Evolutionary conservation across 2,329 filamentous ascomycete species (phyloP).

Genomic region (Lachnellula cervina): DNA sequence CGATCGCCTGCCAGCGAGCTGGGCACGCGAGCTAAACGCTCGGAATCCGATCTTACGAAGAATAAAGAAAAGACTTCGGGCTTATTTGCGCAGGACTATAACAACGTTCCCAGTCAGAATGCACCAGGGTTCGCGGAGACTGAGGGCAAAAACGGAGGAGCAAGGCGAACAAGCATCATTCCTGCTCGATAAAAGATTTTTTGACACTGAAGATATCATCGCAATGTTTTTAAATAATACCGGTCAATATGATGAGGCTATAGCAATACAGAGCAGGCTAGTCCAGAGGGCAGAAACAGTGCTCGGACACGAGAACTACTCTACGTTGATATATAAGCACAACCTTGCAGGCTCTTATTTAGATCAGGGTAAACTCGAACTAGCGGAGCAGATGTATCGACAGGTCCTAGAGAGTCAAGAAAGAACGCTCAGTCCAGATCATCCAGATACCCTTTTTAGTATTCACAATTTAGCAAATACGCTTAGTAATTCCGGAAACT

Average conservation of each 20-base stretch:
- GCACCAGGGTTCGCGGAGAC: slow-evolving; percentile 4
- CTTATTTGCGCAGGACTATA: slow-evolving; percentile 20
- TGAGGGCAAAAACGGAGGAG: neutral
- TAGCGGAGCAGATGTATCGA: neutral
- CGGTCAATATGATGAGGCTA: slow-evolving; percentile 4
- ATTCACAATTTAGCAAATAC: neutral
- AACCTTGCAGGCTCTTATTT: neutral
- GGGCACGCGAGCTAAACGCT: slow-evolving; percentile 35
- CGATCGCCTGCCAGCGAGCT: slow-evolving; percentile 32
- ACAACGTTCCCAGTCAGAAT: slow-evolving; percentile 7
- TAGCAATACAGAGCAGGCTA: neutral
- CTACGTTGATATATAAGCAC: neutral
- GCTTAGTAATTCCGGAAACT: neutral
- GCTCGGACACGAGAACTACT: slow-evolving; percentile 12
- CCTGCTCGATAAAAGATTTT: neutral
- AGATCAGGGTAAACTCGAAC: neutral
- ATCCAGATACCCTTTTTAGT: neutral
- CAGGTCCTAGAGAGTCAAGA: neutral
- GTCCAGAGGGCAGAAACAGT: slow-evolving; percentile 1
- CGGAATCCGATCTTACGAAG: slow-evolving; percentile 34
- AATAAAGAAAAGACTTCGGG: slow-evolving; percentile 22
- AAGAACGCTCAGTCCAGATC: neutral
- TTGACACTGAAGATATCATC: neutral
- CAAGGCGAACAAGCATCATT: neutral
- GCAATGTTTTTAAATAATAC: neutral